A percentile compares a stretch with the other conserved stretches of the same genome.
These are phyloP conservation scores for Hypoxylon lenormandii DNA, from an alignment of 495 filamentous ascomycete genomes.

Conservation along the genomic window DNA sequence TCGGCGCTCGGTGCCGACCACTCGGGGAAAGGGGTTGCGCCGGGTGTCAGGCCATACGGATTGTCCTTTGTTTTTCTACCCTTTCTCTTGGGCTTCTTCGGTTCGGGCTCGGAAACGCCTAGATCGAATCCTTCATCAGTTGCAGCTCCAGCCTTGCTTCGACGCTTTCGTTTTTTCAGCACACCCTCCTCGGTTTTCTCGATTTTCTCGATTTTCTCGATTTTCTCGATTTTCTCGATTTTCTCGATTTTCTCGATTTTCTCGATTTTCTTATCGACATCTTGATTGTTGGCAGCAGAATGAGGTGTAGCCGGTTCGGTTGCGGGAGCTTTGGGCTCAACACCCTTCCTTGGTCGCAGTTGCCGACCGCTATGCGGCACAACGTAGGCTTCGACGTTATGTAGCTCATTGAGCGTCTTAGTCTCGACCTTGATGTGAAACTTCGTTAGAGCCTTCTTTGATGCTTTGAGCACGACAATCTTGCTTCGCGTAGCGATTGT, in stretches of 20 bases:
- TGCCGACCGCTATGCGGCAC: background rate
- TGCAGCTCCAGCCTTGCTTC: background rate
- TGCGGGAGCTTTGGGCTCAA: background rate
- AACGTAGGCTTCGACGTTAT: background rate
- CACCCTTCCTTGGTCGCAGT: constrained; percentile 12
- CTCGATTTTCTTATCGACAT: no score
- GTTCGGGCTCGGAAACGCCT: background rate
- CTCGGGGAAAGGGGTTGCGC: constrained; percentile 74
- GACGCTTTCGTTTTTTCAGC: constrained; percentile 21
- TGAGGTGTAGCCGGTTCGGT: background rate
- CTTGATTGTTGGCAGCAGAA: background rate
- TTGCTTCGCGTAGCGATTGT: no score
- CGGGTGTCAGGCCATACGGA: constrained; percentile 62
- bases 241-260: no score
- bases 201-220: no score
- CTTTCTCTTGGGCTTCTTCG: constrained; percentile 38
- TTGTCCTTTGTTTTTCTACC: constrained; percentile 56
- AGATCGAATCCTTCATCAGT: constrained; percentile 13
- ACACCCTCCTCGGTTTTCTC: background rate
- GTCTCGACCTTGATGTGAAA: background rate
- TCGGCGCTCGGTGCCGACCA: constrained; percentile 74
- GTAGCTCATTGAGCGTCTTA: background rate
- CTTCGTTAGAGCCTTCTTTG: background rate
- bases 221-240: no score
- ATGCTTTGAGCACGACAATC: constrained; percentile 10